Evolutionary conservation across 441 rosid species (phyloP).

Genomic region (Bruguiera hainesii): DNA sequence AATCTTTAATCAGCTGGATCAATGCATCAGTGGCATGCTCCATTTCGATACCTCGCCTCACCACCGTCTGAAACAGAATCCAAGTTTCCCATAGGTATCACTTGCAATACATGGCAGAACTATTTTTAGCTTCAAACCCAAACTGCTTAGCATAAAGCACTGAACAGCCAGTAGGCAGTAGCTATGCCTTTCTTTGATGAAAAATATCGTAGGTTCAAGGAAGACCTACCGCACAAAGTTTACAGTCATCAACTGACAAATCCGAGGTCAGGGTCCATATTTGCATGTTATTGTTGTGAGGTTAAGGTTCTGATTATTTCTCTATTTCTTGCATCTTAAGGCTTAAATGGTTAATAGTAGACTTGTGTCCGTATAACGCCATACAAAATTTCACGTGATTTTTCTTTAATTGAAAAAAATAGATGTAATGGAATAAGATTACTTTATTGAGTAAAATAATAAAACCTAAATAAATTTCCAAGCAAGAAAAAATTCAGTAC

Average conservation of each 20-base stretch:
- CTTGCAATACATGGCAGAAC: not conserved
- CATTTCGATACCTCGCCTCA: constrained; percentile 92
- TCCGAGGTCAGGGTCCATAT: no score
- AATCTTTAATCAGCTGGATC: constrained; percentile 87
- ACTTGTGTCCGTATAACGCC: no score
- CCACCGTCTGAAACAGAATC: constrained; percentile 68
- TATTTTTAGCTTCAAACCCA: not conserved
- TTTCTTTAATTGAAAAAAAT: not conserved
- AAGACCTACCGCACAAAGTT: no score
- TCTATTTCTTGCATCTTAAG: no score
- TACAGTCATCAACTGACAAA: no score
- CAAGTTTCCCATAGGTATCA: constrained; percentile 7
- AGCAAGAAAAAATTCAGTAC: constrained; percentile 28
- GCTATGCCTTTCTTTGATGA: no score
- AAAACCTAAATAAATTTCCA: not conserved
- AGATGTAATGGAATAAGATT: not conserved
- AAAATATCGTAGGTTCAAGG: no score
- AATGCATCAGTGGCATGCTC: constrained; percentile 78
- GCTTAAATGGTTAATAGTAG: no score
- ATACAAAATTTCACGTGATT: not conserved
- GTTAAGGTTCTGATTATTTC: no score
- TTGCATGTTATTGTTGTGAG: no score
- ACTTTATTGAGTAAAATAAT: not conserved
- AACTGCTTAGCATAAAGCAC: no score
- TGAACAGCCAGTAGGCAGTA: no score